These are phyloP conservation scores for Ustilago sp. DNA, from an alignment of 1,284 basidiomycete species.

Conservation along the genomic window DNA sequence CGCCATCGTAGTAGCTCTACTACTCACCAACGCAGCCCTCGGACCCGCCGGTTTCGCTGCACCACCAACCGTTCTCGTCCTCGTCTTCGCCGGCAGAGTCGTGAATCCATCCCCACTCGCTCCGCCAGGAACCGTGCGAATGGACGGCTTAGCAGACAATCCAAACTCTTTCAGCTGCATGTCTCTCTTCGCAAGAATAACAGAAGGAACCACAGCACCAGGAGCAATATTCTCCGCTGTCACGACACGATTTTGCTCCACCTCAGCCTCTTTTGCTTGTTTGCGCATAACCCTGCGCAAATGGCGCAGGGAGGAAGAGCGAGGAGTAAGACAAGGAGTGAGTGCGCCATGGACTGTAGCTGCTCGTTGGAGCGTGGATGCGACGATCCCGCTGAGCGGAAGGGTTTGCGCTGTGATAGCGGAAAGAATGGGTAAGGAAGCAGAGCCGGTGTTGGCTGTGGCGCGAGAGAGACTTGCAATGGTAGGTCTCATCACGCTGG, in stretches of 20 bases:
- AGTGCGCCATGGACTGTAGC: conserved; percentile 29
- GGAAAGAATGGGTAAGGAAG: conserved; percentile 30
- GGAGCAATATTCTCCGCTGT: conserved; percentile 42
- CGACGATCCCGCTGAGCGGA: neutral
- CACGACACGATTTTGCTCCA: conserved; percentile 26
- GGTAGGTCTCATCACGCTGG: conserved; percentile 39
- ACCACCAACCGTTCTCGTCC: conserved; percentile 1
- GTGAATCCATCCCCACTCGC: conserved; percentile 9
- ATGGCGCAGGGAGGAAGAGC: conserved; percentile 45
- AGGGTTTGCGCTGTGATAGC: conserved; percentile 3
- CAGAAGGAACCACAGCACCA: conserved; percentile 30
- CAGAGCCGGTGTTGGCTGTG: conserved; percentile 9
- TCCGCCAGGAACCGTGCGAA: conserved; percentile 20
- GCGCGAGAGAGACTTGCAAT: conserved; percentile 32
- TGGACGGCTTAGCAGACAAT: conserved; percentile 10
- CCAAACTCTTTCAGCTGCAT: neutral
- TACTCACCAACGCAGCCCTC: conserved; percentile 16
- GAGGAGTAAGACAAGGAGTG: conserved; percentile 33
- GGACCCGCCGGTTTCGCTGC: conserved; percentile 19
- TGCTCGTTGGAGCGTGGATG: conserved; percentile 26
- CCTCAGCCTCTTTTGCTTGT: conserved; percentile 38
- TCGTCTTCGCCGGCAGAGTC: conserved; percentile 11
- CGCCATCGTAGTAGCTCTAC: conserved; percentile 11
- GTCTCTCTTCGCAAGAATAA: neutral
- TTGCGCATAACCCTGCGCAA: conserved; percentile 38